Base-by-base conservation (phyloP, 257 asterid genomes). In the Apocynum venetum region DNA sequence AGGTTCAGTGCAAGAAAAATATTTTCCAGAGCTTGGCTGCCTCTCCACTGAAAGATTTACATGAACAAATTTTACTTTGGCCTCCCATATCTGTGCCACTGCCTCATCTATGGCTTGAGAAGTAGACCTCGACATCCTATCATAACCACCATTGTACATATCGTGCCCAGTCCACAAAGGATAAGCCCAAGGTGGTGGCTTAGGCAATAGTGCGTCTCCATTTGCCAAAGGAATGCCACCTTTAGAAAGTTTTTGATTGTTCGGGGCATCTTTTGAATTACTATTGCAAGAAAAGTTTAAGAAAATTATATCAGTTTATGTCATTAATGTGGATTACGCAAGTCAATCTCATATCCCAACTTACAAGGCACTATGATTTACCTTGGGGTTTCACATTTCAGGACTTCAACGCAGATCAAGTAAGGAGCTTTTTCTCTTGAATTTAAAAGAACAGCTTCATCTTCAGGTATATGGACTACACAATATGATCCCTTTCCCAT, bases 381-480 rank as follows among this genome's bases (percentile, higher is more conserved):
- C 99, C 93, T 88, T 82, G 93, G 88, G 75, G 89, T 76, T 80
- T 96, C 99, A 81, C 96, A 81, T 88, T 91, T 91, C 87, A 96
- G 82, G 71, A 93, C 99, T 86, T 96, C 99, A 76, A 96, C 89
- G 80, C 98, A 96, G 74, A 96, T 93, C 89, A 96, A 67, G 84
- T 93, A 96, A 55, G 99, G 99, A 82, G 99, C 98, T 89, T 96
- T 96, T 86, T 96, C 99, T 86, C 99, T 89, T n/a, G 99, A 96
- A 89, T 96, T 96, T 84, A 96, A 83, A 73, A 96, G 99, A 73
- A 91, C 96, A 60, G 98, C 98, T 91, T 96, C 99, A 82, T 96
- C 98, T 85, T 89, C 97, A 67, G 99, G 99, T 83, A 96, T 88
- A 84, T 91, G 98, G 76, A 96, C 94, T 82, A 96, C 99, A 76